A percentile compares a stretch with the other conserved stretches of the same genome.
These are phyloP conservation scores for Juglanconis juglandina DNA, from an alignment of 2,329 filamentous ascomycete species.

Conservation along the genomic window DNA sequence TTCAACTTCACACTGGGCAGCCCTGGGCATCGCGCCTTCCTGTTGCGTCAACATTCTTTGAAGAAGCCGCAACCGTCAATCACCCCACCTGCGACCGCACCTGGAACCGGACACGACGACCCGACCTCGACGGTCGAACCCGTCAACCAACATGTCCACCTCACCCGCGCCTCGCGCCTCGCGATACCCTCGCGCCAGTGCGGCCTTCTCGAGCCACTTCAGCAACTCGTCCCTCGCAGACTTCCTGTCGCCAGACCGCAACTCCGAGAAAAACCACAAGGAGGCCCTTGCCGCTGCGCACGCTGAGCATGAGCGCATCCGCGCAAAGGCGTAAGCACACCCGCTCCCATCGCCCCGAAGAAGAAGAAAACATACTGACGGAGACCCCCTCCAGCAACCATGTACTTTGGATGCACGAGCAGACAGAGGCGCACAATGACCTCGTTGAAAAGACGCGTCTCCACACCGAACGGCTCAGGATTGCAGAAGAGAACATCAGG, in stretches of 20 bases:
- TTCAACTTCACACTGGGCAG: too few relatives aligned
- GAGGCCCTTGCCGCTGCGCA: slow-evolving; percentile 15
- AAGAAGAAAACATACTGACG: neutral
- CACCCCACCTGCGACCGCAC: neutral
- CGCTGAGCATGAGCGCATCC: slow-evolving; percentile 14
- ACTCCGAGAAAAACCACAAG: slow-evolving; percentile 15
- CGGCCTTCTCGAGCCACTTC: slow-evolving; percentile 9
- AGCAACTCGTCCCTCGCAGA: slow-evolving; percentile 8
- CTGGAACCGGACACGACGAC: neutral
- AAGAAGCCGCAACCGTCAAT: neutral
- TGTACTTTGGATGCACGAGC: slow-evolving; percentile 24
- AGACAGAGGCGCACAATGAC: slow-evolving; percentile 25
- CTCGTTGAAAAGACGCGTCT: slow-evolving; percentile 23
- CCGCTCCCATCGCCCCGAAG: neutral
- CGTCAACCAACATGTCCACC: slow-evolving; percentile 7
- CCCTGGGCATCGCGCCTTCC: neutral
- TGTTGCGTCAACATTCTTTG: neutral
- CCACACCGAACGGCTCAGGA: slow-evolving; percentile 22
- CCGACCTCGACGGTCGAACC: neutral
- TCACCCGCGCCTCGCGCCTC: slow-evolving; percentile 17
- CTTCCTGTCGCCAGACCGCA: slow-evolving; percentile 17
- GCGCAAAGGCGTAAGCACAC: slow-evolving; percentile 15
- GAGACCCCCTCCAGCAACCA: slow-evolving; percentile 24
- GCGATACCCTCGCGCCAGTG: slow-evolving; percentile 15
- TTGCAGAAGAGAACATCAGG: slow-evolving; percentile 5